A percentile compares a stretch with the other conserved stretches of the same genome.
Conservation (phyloP, 371 early-diverging fungal species). For the Syncephalis plumigaleata region DNA sequence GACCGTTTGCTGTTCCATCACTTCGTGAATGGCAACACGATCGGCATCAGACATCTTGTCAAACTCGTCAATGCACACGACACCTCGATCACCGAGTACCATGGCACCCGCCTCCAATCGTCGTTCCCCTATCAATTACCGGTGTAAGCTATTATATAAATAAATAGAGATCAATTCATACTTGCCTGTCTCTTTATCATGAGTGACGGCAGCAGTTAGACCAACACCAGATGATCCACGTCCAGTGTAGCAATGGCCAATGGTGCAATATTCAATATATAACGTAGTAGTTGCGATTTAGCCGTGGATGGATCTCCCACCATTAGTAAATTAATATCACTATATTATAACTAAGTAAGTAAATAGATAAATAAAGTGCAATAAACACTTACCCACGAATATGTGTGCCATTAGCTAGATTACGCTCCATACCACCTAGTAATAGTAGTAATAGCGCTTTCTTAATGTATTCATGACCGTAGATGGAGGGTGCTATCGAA, state of each 20-base stretch:
- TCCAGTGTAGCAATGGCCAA: conserved; percentile 92
- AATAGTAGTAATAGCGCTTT: conserved; percentile 87
- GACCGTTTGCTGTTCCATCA: conserved; percentile 99
- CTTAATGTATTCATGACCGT: conserved; percentile 94
- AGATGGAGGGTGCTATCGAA: conserved; percentile 95
- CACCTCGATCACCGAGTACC: conserved; percentile 97
- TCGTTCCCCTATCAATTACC: conserved; percentile 27
- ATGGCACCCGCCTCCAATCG: conserved; percentile 98
- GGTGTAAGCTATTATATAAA: conserved; percentile 13
- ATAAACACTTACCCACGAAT: conserved; percentile 40
- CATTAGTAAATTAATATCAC: conserved; percentile 91
- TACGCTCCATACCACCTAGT: conserved; percentile 93
- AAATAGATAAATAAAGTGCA: conserved; percentile 20
- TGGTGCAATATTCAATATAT: conserved; percentile 78
- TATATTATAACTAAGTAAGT: conserved; percentile 5
- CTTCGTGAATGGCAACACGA: conserved; percentile 99
- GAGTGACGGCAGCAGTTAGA: conserved; percentile 89
- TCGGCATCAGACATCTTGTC: conserved; percentile 99
- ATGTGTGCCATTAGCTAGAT: conserved; percentile 84
- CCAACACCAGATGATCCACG: conserved; percentile 96
- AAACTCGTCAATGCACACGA: conserved; percentile 99
- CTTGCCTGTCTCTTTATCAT: conserved; percentile 19
- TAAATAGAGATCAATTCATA: background rate
- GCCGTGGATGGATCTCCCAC: conserved; percentile 97
- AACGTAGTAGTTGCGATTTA: conserved; percentile 87